These are phyloP conservation scores for Apophysomyces ossiformis DNA, from an alignment of 371 early-diverging fungal genomes.

Conservation along the genomic window DNA sequence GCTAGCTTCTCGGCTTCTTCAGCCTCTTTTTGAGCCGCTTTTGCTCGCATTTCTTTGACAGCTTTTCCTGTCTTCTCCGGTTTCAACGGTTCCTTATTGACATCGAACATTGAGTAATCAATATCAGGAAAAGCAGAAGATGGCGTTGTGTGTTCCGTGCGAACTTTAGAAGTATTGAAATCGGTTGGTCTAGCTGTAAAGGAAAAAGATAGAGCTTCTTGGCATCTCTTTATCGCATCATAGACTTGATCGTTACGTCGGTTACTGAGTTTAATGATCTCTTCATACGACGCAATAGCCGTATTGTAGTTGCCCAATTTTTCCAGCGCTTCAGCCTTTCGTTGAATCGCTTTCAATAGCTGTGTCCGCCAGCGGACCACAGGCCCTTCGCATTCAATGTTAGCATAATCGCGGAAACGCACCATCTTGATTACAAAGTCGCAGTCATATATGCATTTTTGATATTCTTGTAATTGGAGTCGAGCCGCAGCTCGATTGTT, in stretches of 20 bases:
- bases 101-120: constrained; percentile 13
- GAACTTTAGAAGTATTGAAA: neutral
- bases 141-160: neutral
- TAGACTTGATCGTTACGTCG: constrained; percentile 53
- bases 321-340: constrained; percentile 78
- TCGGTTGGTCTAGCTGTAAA: constrained; percentile 4
- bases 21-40: constrained; percentile 58
- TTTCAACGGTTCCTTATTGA: constrained; percentile 6
- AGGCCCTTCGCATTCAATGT: constrained; percentile 28
- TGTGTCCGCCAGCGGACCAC: constrained; percentile 53
- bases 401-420: constrained; percentile 21
- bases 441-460: constrained; percentile 61
- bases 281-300: constrained; percentile 71
- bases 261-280: constrained; percentile 42
- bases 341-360: constrained; percentile 66
- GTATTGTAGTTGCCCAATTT: constrained; percentile 71
- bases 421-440: constrained; percentile 43
- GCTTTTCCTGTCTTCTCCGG: constrained; percentile 39
- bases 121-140: constrained; percentile 10
- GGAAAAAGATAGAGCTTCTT: constrained; percentile 12
- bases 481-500: constrained; percentile 85
- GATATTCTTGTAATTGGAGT: constrained; percentile 79
- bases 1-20: constrained; percentile 75
- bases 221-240: constrained; percentile 28
- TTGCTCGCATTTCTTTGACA: constrained; percentile 68